phyloP scores from a whole-genome alignment of 441 rosid species.

The Arabidopsis hybrid region DNA sequence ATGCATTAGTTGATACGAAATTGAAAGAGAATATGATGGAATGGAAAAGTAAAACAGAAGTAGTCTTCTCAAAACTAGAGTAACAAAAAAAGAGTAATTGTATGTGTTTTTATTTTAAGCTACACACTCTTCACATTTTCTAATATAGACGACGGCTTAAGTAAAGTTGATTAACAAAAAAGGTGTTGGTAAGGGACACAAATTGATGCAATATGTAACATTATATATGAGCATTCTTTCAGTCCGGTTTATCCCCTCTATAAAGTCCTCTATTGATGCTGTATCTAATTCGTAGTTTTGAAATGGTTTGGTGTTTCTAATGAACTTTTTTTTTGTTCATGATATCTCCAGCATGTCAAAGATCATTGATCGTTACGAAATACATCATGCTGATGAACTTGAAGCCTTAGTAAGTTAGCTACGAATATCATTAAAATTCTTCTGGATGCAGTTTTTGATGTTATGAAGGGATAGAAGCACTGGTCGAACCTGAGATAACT shows the following conservation, averaged over 20 bases:
- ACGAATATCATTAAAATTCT: not conserved
- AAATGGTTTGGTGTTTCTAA: constrained; percentile 12
- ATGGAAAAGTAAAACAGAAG: no score
- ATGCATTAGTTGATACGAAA: no score
- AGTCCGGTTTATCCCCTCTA: not conserved
- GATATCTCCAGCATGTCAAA: constrained; percentile 34
- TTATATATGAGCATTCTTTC: not conserved
- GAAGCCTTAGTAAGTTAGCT: constrained; percentile 38
- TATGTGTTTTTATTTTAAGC: not conserved
- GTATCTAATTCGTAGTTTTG: not conserved
- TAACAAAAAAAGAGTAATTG: not conserved
- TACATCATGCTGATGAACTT: constrained; percentile 31
- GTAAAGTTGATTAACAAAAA: not conserved
- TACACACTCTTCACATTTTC: not conserved
- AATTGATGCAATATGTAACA: not conserved
- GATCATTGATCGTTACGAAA: constrained; percentile 32
- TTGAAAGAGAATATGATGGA: no score
- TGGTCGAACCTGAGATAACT: constrained; percentile 10
- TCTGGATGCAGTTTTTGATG: not conserved
- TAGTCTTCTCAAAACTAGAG: no score
- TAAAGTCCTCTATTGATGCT: not conserved
- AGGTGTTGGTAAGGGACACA: not conserved
- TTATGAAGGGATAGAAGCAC: not conserved
- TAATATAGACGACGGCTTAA: not conserved
- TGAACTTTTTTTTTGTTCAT: constrained; percentile 11